Percentiles rank a stretch among this genome's conserved stretches.
Evolutionary conservation across 2,329 filamentous ascomycete genomes (phyloP).

Genomic region (Tolypocladium ophioglossoides): DNA sequence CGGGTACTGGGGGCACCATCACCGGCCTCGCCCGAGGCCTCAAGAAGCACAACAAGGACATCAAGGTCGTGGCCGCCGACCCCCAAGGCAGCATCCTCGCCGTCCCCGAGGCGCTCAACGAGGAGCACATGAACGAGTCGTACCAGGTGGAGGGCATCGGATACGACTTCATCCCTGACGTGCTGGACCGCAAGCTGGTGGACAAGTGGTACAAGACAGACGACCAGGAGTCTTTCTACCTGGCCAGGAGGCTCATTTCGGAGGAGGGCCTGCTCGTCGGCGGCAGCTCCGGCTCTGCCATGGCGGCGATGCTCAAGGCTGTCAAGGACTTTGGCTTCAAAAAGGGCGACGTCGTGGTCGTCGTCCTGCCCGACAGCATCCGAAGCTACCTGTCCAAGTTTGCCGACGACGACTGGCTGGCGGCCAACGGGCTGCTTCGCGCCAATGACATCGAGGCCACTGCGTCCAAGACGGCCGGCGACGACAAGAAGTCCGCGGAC

Average conservation of each 20-base stretch:
- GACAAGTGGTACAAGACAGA: slow-evolving; percentile 99
- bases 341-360: slow-evolving; percentile 80
- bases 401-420: slow-evolving; percentile 97
- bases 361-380: slow-evolving; percentile 90
- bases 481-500: slow-evolving; percentile 39
- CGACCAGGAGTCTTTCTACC: slow-evolving; percentile 81
- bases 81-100: slow-evolving; percentile 88
- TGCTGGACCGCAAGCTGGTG: slow-evolving; percentile 68
- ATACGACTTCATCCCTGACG: slow-evolving; percentile 96
- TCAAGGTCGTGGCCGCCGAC: slow-evolving; percentile 89
- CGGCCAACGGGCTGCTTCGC: slow-evolving; percentile 87
- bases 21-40: slow-evolving; percentile 79
- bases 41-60: slow-evolving; percentile 71
- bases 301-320: slow-evolving; percentile 70
- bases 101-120: slow-evolving; percentile 67
- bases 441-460: slow-evolving; percentile 38
- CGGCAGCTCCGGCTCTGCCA: slow-evolving; percentile 85
- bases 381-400: slow-evolving; percentile 97
- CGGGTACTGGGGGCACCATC: slow-evolving; percentile 91
- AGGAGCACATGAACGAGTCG: slow-evolving; percentile 66
- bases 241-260: slow-evolving; percentile 79
- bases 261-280: slow-evolving; percentile 93
- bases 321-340: slow-evolving; percentile 66
- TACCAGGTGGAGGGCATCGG: slow-evolving; percentile 99
- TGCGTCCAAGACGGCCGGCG: slow-evolving; percentile 23